Conservation (phyloP, 257 asterid species). For the Penstemon barbatus region DNA sequence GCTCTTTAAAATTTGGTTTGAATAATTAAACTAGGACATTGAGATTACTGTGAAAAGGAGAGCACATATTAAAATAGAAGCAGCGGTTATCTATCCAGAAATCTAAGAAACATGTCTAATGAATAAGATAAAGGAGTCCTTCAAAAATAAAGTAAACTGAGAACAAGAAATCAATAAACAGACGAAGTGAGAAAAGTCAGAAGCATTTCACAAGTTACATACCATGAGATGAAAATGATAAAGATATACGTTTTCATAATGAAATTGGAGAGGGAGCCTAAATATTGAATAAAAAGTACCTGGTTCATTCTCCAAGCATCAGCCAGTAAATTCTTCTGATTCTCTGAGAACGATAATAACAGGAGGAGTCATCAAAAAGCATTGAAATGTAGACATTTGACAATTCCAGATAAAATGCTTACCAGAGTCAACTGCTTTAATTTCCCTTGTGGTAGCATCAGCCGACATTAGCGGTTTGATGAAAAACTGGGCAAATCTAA, state of each 20-base stretch:
- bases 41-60: background rate
- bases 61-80: background rate
- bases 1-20: background rate
- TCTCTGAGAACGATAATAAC: slow-evolving; percentile 49
- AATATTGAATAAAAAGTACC: slow-evolving; percentile 45
- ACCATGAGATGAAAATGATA: slow-evolving; percentile 15
- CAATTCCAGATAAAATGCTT: slow-evolving; percentile 30
- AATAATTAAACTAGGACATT: background rate
- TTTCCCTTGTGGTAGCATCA: slow-evolving; percentile 94
- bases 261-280: background rate
- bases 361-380: slow-evolving; percentile 32
- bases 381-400: slow-evolving; percentile 21
- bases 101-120: background rate
- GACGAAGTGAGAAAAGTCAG: background rate
- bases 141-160: background rate
- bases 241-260: slow-evolving; percentile 1
- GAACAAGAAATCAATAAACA: background rate
- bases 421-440: slow-evolving; percentile 99
- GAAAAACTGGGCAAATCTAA: slow-evolving; percentile 91
- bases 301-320: slow-evolving; percentile 97
- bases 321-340: slow-evolving; percentile 88
- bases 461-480: slow-evolving; percentile 94
- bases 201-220: slow-evolving; percentile 7
- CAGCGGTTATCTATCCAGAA: background rate
- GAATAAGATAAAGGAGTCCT: background rate